Percentiles rank a stretch among this genome's conserved stretches.
Evolutionary conservation across 1,139 yeast genomes (phyloP).

Genomic region (Lodderomyces beijingensis): DNA sequence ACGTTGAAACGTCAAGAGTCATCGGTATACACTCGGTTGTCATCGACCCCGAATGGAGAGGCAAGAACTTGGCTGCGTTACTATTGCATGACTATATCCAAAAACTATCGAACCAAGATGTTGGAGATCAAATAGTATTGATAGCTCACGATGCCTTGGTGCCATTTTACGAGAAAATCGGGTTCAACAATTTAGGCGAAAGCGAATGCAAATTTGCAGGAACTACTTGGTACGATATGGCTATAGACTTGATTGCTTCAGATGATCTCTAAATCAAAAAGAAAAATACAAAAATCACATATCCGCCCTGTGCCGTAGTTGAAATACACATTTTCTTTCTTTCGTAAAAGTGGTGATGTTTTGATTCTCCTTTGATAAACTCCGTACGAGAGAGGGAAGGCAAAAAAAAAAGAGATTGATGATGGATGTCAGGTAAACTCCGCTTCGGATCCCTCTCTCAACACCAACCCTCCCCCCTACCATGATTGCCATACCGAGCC

Average conservation of each 20-base stretch:
- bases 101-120: constrained; percentile 79
- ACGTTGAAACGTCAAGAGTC: constrained; percentile 66
- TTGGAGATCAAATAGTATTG: constrained; percentile 73
- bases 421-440: too few relatives aligned
- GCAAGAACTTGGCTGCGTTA: constrained; percentile 76
- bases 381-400: too few relatives aligned
- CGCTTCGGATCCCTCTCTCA: too few relatives aligned
- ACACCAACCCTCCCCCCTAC: too few relatives aligned
- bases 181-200: constrained; percentile 63
- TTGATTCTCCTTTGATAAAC: too few relatives aligned
- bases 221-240: constrained; percentile 62
- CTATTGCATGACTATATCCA: constrained; percentile 87
- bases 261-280: constrained; percentile 33
- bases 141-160: constrained; percentile 67
- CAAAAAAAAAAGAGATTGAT: too few relatives aligned
- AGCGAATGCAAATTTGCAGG: constrained; percentile 60
- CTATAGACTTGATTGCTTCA: constrained; percentile 57
- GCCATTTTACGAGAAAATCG: constrained; percentile 76
- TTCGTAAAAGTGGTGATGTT: too few relatives aligned
- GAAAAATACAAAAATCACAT: too few relatives aligned
- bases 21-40: constrained; percentile 84
- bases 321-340: too few relatives aligned
- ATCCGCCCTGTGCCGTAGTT: too few relatives aligned
- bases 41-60: constrained; percentile 74
- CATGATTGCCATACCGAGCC: constrained; percentile 33